Percentiles rank a stretch among this genome's conserved stretches.
Conservation (phyloP, 192 early-diverging fungal species). For the Coemansia sp. region DNA sequence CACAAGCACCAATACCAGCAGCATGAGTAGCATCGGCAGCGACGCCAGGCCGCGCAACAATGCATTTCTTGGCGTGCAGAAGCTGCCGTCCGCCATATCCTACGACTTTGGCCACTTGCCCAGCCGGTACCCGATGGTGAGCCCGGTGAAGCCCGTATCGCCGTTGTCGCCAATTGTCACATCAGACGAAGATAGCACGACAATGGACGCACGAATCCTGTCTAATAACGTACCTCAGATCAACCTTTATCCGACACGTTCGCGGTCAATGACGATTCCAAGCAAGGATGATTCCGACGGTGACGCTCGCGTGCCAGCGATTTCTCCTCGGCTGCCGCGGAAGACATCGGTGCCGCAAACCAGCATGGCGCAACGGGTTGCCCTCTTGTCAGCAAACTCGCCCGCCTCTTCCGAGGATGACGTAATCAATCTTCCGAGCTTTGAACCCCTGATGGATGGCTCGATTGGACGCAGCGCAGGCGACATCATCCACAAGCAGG, state of each 20-base stretch:
- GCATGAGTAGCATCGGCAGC: neutral
- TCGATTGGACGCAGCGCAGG: slow-evolving; percentile 27
- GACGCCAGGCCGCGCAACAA: neutral
- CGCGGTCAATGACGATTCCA: slow-evolving; percentile 45
- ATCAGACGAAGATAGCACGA: neutral
- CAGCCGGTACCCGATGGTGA: slow-evolving; percentile 5
- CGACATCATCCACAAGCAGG: slow-evolving; percentile 41
- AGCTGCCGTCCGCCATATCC: slow-evolving; percentile 2
- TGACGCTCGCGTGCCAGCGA: neutral
- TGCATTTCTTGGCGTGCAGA: neutral
- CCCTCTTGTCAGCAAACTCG: slow-evolving; percentile 1
- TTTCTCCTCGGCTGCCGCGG: slow-evolving; percentile 8
- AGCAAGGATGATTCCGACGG: slow-evolving; percentile 9
- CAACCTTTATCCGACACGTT: slow-evolving; percentile 14
- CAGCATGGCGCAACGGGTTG: slow-evolving; percentile 7
- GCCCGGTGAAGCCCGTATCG: neutral
- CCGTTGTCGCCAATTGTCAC: neutral
- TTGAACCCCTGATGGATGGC: slow-evolving; percentile 17
- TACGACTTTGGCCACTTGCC: slow-evolving; percentile 5
- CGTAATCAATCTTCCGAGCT: slow-evolving; percentile 27
- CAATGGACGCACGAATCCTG: neutral
- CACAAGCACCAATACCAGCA: neutral
- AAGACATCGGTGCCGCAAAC: slow-evolving; percentile 14
- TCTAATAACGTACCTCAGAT: neutral
- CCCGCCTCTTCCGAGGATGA: slow-evolving; percentile 16